phyloP scores from a whole-genome alignment of 2,329 filamentous ascomycete genomes.

The Erysiphe pulchra region DNA sequence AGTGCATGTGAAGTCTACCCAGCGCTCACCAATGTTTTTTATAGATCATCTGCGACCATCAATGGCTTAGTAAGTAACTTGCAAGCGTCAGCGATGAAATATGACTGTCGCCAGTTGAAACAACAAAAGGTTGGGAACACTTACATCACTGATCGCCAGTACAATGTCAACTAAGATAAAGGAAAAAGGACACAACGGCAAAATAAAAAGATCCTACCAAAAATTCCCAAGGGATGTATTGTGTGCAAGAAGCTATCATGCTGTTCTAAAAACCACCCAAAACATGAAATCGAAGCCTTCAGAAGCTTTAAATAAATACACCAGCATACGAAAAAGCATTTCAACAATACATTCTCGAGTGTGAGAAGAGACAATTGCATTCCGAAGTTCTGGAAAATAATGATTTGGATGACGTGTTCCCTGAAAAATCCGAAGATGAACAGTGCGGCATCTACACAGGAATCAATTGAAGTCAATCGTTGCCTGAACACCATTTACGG shows the following conservation, averaged over 20 bases:
- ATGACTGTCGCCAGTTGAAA: neutral
- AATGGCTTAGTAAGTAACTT: neutral
- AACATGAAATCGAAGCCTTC: neutral
- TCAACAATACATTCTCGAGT: neutral
- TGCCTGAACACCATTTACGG: neutral
- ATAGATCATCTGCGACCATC: neutral
- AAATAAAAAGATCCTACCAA: neutral
- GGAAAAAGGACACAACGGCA: neutral
- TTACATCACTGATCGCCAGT: neutral
- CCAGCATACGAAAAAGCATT: neutral
- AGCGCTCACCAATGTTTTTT: neutral
- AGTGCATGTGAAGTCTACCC: neutral
- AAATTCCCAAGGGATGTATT: neutral
- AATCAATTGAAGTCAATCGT: neutral
- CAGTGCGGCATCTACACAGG: neutral
- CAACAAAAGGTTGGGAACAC: neutral
- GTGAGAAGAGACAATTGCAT: neutral
- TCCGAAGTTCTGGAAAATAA: neutral
- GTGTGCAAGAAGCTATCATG: neutral
- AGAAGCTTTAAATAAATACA: neutral
- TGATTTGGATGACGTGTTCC: neutral
- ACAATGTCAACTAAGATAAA: neutral
- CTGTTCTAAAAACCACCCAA: neutral
- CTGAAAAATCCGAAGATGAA: neutral
- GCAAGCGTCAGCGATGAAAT: neutral